phyloP scores from a whole-genome alignment of 192 early-diverging fungal species.

The Chytriomyces hyalinus region DNA sequence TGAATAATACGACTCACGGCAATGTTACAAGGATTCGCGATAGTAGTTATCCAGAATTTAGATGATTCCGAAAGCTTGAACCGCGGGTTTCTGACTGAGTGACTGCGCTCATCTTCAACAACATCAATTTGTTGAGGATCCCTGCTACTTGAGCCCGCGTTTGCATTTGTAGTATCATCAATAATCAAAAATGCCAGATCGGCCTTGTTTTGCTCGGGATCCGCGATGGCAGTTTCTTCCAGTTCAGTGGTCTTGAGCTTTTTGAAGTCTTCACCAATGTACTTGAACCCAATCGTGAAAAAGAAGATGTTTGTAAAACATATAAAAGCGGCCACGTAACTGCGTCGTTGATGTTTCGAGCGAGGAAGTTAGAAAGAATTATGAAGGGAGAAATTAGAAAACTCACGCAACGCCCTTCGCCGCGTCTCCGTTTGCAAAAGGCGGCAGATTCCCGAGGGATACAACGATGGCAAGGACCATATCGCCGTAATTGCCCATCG shows the following conservation, averaged over 20 bases:
- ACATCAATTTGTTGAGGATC: neutral
- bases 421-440: conserved; percentile 40
- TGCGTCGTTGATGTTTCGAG: neutral
- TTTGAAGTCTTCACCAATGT: conserved; percentile 38
- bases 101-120: neutral
- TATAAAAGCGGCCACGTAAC: conserved; percentile 42
- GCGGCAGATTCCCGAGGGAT: conserved; percentile 27
- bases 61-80: too few species aligned
- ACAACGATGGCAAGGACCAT: conserved; percentile 38
- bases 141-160: neutral
- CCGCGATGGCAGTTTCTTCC: neutral
- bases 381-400: neutral
- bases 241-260: neutral
- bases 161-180: neutral
- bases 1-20: neutral
- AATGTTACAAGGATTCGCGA: too few species aligned
- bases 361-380: neutral
- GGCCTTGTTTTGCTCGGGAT: neutral
- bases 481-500: conserved; percentile 46
- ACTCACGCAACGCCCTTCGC: conserved; percentile 42
- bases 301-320: conserved; percentile 40
- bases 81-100: too few species aligned
- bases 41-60: too few species aligned
- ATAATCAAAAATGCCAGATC: too few species aligned
- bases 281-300: conserved; percentile 36